phyloP scores from a whole-genome alignment of 768 basidiomycete genomes.

The Amanita polypyramis region DNA sequence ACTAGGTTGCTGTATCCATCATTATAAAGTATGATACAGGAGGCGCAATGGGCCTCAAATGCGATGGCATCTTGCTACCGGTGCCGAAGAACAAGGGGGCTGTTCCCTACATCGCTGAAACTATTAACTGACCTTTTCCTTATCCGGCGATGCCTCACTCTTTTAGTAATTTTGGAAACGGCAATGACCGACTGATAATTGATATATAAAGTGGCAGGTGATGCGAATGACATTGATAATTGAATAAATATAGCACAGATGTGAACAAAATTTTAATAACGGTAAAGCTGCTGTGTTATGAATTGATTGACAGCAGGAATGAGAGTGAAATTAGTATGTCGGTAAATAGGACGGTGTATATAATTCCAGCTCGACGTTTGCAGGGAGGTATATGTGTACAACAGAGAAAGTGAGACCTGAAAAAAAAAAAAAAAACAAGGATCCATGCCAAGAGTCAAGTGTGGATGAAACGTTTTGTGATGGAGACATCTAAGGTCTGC shows the following conservation, averaged over 20 bases:
- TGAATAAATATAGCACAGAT: slow-evolving; percentile 5
- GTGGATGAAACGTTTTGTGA: slow-evolving; percentile 2
- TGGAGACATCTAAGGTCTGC: slow-evolving; percentile 5
- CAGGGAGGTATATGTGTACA: slow-evolving; percentile 7
- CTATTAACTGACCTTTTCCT: background rate
- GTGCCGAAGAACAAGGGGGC: background rate
- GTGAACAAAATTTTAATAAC: slow-evolving; percentile 1
- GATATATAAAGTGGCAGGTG: background rate
- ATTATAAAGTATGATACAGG: background rate
- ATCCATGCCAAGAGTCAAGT: slow-evolving; percentile 1
- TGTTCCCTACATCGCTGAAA: background rate
- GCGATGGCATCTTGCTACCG: background rate
- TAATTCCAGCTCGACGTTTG: slow-evolving; percentile 1
- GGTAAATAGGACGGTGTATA: slow-evolving; percentile 1
- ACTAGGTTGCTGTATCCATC: background rate
- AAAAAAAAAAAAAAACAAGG: slow-evolving; percentile 7
- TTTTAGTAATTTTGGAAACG: background rate
- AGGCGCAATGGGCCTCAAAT: background rate
- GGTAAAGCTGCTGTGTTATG: background rate
- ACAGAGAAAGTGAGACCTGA: slow-evolving; percentile 6
- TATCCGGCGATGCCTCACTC: background rate
- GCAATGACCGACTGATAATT: background rate
- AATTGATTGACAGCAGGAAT: background rate
- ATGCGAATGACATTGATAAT: slow-evolving; percentile 1
- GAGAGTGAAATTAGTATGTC: slow-evolving; percentile 1